Evolutionary conservation across 805 yeast species (phyloP), one percentile per base, ranked within the genome.

Genomic region (Saccharomycopsis oosterbeekiorum): DNA sequence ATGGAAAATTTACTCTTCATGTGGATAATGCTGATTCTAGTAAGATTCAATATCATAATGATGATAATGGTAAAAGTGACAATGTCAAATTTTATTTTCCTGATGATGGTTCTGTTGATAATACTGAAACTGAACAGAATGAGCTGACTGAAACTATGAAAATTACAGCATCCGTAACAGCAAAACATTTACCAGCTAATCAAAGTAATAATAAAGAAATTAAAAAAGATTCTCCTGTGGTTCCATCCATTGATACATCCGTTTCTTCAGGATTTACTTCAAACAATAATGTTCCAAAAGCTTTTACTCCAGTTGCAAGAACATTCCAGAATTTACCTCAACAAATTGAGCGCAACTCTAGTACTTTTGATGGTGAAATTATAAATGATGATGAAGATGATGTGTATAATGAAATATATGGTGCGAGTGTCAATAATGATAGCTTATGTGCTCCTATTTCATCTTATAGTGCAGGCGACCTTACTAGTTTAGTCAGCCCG

Each of bases 21-120:
- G 11, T 11, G 12, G 26, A 47, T 47, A 26, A 26, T 21, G 6
- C 21, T 2, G 34, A 47, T 4, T 47, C 53, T 10, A 24, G 19
- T 3, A 47, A 21, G 4, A 21, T 34, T 47, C 34, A 47, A 1
- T 15, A 47, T 21, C 34, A 15, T 10, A 43, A n/a, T n/a, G 24
- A 12, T 19, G 40, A 39, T 37, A 19, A 47, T 1, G 17, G 12
- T 15, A 21, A n/a, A n/a, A n/a, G n/a, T 15, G 42, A 29, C 14
- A 40, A 15, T n/a, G 59, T 47, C 1, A 50, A 26, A 24, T 55
- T 43, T 47, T 57, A 57, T 21, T 42, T 37, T 15, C 55, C 56
- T 39, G 47, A 34, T n/a, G 63, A 60, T 36, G 57, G 29, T 21
- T 36, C 29, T 26, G 56, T 37, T 37, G 15, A 39, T 40, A 59